Evolutionary conservation across 1,139 yeast genomes (phyloP).

Genomic region (Hansenula lynferdii): DNA sequence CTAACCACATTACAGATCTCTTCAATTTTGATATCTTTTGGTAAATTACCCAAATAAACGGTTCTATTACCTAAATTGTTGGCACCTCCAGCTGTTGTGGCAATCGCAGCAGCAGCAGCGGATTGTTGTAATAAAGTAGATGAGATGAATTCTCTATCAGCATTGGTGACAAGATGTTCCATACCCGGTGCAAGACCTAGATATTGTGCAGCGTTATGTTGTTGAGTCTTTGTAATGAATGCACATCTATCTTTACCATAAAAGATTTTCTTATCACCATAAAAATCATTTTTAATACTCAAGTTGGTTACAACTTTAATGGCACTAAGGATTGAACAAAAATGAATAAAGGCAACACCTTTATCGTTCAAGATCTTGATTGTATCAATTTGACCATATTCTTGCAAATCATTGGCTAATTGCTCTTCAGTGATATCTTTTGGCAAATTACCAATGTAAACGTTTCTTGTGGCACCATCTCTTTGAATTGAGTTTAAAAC

Average conservation of each 20-base stretch:
- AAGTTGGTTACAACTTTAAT: conserved; percentile 73
- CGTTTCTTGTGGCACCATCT: conserved; percentile 90
- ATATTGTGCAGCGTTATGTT: conserved; percentile 95
- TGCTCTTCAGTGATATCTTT: conserved; percentile 56
- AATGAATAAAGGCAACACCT: conserved; percentile 83
- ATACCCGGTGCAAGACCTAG: conserved; percentile 87
- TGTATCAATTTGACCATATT: conserved; percentile 79
- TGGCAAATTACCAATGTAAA: conserved; percentile 74
- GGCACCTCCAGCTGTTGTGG: conserved; percentile 73
- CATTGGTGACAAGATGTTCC: conserved; percentile 78
- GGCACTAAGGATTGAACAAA: conserved; percentile 79
- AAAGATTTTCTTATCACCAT: conserved; percentile 61
- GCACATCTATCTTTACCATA: conserved; percentile 90
- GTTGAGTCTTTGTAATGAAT: conserved; percentile 86
- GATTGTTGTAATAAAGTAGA: conserved; percentile 55
- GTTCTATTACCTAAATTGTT: conserved; percentile 87
- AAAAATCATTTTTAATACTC: conserved; percentile 50
- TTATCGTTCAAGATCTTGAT: conserved; percentile 71
- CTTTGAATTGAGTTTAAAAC: conserved; percentile 72
- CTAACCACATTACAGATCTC: conserved; percentile 92
- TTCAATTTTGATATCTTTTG: conserved; percentile 80
- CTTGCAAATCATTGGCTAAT: conserved; percentile 58
- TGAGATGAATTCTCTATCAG: conserved; percentile 62
- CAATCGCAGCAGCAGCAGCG: conserved; percentile 76
- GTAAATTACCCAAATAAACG: conserved; percentile 83